These are phyloP conservation scores for Aspergillus carlsbadensis DNA, from an alignment of 495 filamentous ascomycete genomes.

Conservation along the genomic window DNA sequence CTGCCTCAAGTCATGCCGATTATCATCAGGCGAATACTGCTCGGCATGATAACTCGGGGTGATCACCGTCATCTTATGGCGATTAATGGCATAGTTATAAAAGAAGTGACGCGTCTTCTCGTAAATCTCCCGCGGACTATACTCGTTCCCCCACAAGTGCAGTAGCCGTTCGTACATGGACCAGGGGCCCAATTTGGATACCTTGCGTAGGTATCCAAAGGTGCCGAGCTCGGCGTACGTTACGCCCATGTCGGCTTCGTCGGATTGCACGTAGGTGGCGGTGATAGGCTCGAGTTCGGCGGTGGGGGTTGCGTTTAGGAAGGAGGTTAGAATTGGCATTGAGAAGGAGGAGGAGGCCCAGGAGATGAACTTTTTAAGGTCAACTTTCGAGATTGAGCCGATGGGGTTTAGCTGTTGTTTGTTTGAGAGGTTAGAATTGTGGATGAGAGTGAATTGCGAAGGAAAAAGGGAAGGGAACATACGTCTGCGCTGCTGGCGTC, in stretches of 20 bases:
- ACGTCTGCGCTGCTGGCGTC: conserved; percentile 60
- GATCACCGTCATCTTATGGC: conserved; percentile 67
- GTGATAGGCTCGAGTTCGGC: conserved; percentile 85
- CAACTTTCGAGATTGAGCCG: conserved; percentile 68
- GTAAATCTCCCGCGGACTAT: conserved; percentile 41
- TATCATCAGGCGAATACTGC: conserved; percentile 62
- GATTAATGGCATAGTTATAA: conserved; percentile 53
- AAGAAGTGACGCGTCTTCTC: conserved; percentile 72
- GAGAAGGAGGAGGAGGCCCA: conserved; percentile 63
- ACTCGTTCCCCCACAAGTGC: conserved; percentile 63
- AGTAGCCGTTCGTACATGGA: conserved; percentile 68
- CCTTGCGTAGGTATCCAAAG: conserved; percentile 69
- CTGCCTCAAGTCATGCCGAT: conserved; percentile 65
- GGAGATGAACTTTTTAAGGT: conserved; percentile 75
- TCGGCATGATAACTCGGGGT: conserved; percentile 61
- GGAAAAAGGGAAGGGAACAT: conserved; percentile 4
- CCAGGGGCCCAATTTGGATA: conserved; percentile 70
- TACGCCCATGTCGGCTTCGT: conserved; percentile 78
- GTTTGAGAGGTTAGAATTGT: conserved; percentile 6
- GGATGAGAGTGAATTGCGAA: background rate
- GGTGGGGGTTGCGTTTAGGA: conserved; percentile 73
- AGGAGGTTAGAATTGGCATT: conserved; percentile 70
- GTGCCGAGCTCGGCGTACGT: conserved; percentile 54
- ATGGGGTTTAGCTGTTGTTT: conserved; percentile 59
- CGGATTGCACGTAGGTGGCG: conserved; percentile 42